Base-by-base conservation (phyloP, 352 stramenopile genomes). In the Phytophthora pseudosyringae region DNA sequence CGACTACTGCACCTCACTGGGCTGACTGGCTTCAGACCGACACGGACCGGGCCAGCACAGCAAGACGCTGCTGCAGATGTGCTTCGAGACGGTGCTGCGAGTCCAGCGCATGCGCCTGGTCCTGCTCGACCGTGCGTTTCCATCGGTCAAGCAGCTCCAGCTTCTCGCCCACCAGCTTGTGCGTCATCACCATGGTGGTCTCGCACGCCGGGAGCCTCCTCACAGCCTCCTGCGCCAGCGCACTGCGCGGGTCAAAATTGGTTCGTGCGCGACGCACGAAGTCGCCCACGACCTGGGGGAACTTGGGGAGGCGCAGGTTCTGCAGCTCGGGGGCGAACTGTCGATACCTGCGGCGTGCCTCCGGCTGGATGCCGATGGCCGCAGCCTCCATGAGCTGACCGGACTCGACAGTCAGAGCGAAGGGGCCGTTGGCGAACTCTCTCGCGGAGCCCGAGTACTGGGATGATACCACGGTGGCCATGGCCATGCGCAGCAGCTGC, bases 141-240 rank as follows among this genome's bases (percentile, higher is more conserved):
- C 86, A 94, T 61, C 76, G 66, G 35, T 89, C 75, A 12, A 94
- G 64, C 31, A 88, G 35, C 35, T 94, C 83, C 28, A 93, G 71
- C 61, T 93, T 90, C 57, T 90, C 74, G 45, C 90, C 80, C 55
- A 81, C 86, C n/a, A 92, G 67, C 49, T 85, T 86, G 35, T 94
- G 86, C 47, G 78, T 88, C 50, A 88, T 77, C 52, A 93, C 73
- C 60, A 93, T 79, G 9, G 85, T 78, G 65, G 80, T 90, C 68
- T 94, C 86, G 54, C 76, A 81, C 4, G 67, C 69, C 32, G 81
- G 78, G n/a, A 94, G 74, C 56, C 80, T 78, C 36, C 86, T 83
- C 72, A 71, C 67, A 38, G 73, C 72, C 58, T 94, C 78, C 60
- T 81, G 67, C 31, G 78, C 70, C 53, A 89, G 54, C 18, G 79